Base-by-base conservation (phyloP, 495 filamentous ascomycete species). In the Podospora appendiculata region DNA sequence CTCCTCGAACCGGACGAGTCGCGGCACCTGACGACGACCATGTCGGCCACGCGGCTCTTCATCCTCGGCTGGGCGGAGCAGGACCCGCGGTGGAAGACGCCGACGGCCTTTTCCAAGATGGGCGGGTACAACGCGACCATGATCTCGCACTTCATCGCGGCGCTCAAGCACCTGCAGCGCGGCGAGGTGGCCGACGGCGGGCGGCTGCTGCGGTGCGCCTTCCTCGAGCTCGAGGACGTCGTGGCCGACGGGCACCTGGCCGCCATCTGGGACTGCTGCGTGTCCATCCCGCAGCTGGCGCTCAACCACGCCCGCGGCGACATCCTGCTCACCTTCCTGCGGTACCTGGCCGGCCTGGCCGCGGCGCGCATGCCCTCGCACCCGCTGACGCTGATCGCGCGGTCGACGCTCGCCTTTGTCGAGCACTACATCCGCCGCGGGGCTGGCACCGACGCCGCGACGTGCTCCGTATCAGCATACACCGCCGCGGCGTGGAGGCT, bases 211-310 rank as follows among this genome's bases (percentile, higher is more conserved):
- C 52, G 56, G 13, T 47, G 47, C 3, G 51, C 52, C 9, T 58
- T 58, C 34, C 56, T 58, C 44, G 56, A 51, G 32, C 48, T 58
- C 35, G 56, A 58, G 8, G 39, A 39, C 16, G 48, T 55, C 7
- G 14, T 58, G 12, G 10, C n/a, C 32, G 48, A 58, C 48, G 52
- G 52, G n/a, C 56, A 58, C 41, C n/a, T 58, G 0, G 56, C 52
- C 18, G 52, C 47, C 11, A 45, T 52, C 12, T 58, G 56, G 56
- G 56, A 58, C 52, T 52, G 52, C 39, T 55, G 48, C 45, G 48
- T 58, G 7, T 39, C 48, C 4, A 39, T 58, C 11, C 56, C 56
- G 0, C 47, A 51, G 44, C 32, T 58, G 3, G 40, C 56, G 1
- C 32, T 48, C 39, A 58, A 51, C 39, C 35, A 55, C 45, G 44